Conservation (phyloP, 163 green algal species). For the Volvox carteri region DNA sequence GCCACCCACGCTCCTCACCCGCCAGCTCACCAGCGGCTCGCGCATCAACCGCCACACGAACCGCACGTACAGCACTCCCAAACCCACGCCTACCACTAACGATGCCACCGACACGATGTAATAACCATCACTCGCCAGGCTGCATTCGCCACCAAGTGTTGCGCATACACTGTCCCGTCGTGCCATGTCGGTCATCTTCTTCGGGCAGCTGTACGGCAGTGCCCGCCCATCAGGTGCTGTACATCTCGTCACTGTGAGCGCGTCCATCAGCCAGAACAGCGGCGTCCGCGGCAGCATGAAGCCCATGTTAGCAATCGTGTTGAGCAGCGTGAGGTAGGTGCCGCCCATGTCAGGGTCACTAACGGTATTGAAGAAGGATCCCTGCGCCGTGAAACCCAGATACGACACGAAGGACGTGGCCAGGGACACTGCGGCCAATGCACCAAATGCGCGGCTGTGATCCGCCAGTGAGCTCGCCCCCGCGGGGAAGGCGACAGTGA, state of each 20-base stretch:
- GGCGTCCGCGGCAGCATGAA: slow-evolving; percentile 85
- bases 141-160: slow-evolving; percentile 62
- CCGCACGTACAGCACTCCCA: slow-evolving; percentile 72
- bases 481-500: slow-evolving; percentile 77
- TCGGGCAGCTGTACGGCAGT: slow-evolving; percentile 60
- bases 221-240: neutral
- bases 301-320: slow-evolving; percentile 97
- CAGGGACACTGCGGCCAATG: slow-evolving; percentile 77
- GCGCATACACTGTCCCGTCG: slow-evolving; percentile 72
- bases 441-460: slow-evolving; percentile 63
- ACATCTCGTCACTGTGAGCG: slow-evolving; percentile 68
- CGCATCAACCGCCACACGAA: slow-evolving; percentile 74
- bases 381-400: slow-evolving; percentile 91
- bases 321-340: slow-evolving; percentile 96
- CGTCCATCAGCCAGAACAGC: slow-evolving; percentile 86
- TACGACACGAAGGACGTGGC: slow-evolving; percentile 85
- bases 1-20: slow-evolving; percentile 25
- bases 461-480: slow-evolving; percentile 57
- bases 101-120: slow-evolving; percentile 79
- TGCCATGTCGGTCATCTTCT: slow-evolving; percentile 66
- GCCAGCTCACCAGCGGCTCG: slow-evolving; percentile 78
- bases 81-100: slow-evolving; percentile 65
- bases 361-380: slow-evolving; percentile 85
- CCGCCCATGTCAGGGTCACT: slow-evolving; percentile 83
- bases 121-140: slow-evolving; percentile 80